Conservation (phyloP, 1,284 basidiomycete species). For the Cutaneotrichosporon cutaneum region DNA sequence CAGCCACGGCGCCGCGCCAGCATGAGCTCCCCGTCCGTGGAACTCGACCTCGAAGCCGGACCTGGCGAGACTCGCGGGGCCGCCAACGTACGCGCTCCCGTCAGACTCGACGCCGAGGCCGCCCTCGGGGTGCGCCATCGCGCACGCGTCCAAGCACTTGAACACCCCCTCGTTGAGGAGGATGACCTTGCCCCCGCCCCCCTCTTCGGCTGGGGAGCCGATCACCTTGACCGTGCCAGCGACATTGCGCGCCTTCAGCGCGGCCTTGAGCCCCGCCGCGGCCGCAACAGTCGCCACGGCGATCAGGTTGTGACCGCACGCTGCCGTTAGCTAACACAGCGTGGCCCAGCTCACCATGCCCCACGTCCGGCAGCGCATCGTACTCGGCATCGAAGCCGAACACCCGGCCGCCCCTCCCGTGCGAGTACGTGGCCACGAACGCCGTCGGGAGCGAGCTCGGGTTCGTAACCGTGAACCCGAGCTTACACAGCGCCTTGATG, state of each 20-base stretch:
- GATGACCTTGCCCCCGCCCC: conserved; percentile 73
- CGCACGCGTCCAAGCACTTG: conserved; percentile 55
- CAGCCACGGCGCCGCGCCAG: conserved; percentile 51
- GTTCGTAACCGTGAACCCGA: conserved; percentile 33
- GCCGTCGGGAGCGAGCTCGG: conserved; percentile 30
- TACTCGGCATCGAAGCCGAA: conserved; percentile 42
- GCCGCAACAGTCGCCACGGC: conserved; percentile 50
- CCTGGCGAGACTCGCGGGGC: conserved; percentile 31
- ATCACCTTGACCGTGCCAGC: conserved; percentile 46
- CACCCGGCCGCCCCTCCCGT: conserved; percentile 32
- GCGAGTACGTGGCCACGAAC: conserved; percentile 35
- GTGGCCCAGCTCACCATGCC: conserved; percentile 28
- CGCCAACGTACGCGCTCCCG: conserved; percentile 26
- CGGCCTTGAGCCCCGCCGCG: conserved; percentile 43
- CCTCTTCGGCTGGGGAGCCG: conserved; percentile 66
- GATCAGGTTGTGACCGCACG: conserved; percentile 63
- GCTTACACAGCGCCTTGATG: conserved; percentile 24
- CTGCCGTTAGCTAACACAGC: conserved; percentile 38
- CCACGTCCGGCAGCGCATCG: conserved; percentile 31
- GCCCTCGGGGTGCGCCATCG: conserved; percentile 35
- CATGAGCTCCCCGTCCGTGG: conserved; percentile 36
- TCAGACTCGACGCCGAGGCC: conserved; percentile 17
- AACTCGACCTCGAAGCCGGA: conserved; percentile 35
- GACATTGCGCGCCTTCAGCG: conserved; percentile 39
- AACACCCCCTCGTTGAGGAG: conserved; percentile 73